Conservation (phyloP, 805 yeast genomes). For the Suhomyces vadensis region DNA sequence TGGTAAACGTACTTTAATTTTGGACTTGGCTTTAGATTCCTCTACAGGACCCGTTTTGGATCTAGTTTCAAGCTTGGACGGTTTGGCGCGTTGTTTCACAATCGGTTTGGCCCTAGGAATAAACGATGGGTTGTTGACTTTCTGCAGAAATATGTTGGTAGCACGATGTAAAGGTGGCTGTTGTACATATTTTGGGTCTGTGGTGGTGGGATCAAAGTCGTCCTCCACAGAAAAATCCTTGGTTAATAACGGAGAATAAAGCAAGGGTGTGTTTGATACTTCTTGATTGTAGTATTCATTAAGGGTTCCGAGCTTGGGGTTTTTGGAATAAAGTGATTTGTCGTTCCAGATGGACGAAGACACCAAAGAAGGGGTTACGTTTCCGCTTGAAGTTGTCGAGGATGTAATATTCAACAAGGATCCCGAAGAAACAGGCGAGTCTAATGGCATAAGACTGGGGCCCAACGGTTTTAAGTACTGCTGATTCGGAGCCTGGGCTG, state of each 20-base stretch:
- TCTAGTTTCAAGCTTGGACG: not conserved
- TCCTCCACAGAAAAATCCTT: slow-evolving; percentile 5
- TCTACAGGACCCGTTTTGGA: not conserved
- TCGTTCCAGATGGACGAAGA: slow-evolving; percentile 15
- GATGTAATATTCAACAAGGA: slow-evolving; percentile 2
- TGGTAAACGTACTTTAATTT: slow-evolving; percentile 9
- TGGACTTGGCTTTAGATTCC: not conserved
- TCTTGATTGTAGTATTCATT: not conserved
- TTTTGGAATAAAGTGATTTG: slow-evolving; percentile 1
- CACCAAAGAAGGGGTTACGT: slow-evolving; percentile 10
- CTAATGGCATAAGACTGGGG: not conserved
- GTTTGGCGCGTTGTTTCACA: not conserved
- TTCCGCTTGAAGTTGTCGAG: slow-evolving; percentile 7
- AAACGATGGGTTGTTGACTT: slow-evolving; percentile 20
- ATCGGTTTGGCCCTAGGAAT: slow-evolving; percentile 10
- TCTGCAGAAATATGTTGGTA: slow-evolving; percentile 15
- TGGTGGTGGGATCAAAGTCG: slow-evolving; percentile 5
- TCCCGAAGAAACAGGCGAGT: not conserved
- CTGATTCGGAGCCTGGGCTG: not conserved
- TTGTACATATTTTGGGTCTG: no score
- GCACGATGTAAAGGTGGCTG: no score
- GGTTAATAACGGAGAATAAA: not conserved
- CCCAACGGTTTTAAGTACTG: not conserved
- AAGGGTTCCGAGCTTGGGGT: slow-evolving; percentile 2
- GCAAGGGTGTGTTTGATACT: not conserved